These are phyloP conservation scores for Auricularia cornea DNA, from an alignment of 768 basidiomycete species.

Conservation along the genomic window DNA sequence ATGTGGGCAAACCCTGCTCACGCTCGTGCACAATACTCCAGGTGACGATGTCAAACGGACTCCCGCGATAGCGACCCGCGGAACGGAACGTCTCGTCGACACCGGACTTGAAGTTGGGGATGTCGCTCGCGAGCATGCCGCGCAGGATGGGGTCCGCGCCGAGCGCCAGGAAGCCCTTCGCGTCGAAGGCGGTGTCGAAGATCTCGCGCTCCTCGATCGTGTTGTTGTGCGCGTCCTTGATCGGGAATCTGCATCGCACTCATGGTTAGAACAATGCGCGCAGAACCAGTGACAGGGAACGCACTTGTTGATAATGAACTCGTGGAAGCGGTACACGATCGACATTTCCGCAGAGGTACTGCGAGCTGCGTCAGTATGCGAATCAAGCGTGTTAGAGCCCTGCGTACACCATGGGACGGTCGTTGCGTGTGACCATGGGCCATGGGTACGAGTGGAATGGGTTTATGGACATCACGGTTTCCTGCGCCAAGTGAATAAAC, in stretches of 20 bases:
- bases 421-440: background rate
- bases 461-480: background rate
- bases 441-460: background rate
- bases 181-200: background rate
- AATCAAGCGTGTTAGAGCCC: background rate
- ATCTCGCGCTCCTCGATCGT: background rate
- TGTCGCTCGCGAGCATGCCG: background rate
- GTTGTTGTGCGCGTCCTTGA: background rate
- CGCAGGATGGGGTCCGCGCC: background rate
- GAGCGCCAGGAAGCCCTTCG: background rate
- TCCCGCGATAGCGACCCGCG: background rate
- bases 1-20: background rate
- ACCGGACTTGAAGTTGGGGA: background rate
- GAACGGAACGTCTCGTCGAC: slow-evolving; percentile 1
- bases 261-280: background rate
- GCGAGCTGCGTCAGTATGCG: background rate
- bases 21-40: slow-evolving; percentile 1
- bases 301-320: background rate
- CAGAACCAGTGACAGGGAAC: background rate
- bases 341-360: background rate
- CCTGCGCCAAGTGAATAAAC: background rate
- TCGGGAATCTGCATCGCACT: background rate
- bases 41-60: background rate
- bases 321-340: background rate
- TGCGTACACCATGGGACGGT: background rate